Base-by-base conservation (phyloP, 768 basidiomycete species). In the Serendipita vermifera region DNA sequence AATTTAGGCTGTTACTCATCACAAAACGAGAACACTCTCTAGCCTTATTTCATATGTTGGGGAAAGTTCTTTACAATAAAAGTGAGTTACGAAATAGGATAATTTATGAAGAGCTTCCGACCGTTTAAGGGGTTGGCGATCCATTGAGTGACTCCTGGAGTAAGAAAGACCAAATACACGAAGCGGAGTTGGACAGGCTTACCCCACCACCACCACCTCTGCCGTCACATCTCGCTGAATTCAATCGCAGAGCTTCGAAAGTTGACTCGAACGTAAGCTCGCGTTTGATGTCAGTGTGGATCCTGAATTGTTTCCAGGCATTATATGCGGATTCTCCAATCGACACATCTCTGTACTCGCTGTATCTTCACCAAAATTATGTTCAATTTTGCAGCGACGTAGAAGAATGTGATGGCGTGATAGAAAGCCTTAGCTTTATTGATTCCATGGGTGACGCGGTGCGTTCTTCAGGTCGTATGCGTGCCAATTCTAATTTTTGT, bases 321-420 rank as follows among this genome's bases (percentile, higher is more conserved):
- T 69, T 97, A 2, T 87, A 85, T 64, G 79, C 83, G 1, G 85
- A 90, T 64, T 86, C 86, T 0, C 91, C 94, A 0, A 84, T 98
- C 55, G 96, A 99, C 68, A 81, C 89, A 1, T 88, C 87, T 1
- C 72, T 97, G 1, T 85, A 92, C 59, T 83, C 84, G 2, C 68
- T 94, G 5, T 99, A 97, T 65, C 74, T 93, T 6, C 96, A 99
- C 62, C 92, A 98, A 67, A 98, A 96, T 64, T 90, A 93, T 62
- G 77, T 83, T 0, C 82, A 84, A 56, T 98, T 88, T 64, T 92
- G 87, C 64, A 71, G 75, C 38, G 79, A 83, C 33, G 67, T 91
- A 3, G 87, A 91, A 5, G 76, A 97, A 54, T 82, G 81, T 61
- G 77, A 76, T 3, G 77, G 74, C 2, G 66, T 91, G 11, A 74